These are phyloP conservation scores for Aspergillus awamori DNA, from an alignment of 2,329 filamentous ascomycete species.

Conservation along the genomic window DNA sequence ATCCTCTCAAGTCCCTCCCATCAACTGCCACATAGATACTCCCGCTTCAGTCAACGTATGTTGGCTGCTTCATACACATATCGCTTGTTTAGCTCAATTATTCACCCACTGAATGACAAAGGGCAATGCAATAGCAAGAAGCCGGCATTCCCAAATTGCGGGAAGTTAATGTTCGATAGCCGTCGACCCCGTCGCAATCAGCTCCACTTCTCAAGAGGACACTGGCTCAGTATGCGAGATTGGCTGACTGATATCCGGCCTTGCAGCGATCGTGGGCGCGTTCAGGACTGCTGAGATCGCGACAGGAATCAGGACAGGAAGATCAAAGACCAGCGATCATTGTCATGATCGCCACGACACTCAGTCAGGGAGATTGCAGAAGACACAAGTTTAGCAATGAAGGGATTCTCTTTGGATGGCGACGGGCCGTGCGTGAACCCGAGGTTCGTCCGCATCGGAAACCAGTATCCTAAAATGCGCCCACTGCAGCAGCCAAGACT, in stretches of 20 bases:
- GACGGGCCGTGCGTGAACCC: slow-evolving; percentile 1
- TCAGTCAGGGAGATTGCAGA: neutral
- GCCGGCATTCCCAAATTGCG: neutral
- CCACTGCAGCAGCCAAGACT: slow-evolving; percentile 1
- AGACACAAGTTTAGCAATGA: neutral
- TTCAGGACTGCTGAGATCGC: neutral
- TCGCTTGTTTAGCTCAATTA: neutral
- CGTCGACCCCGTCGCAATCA: slow-evolving; percentile 11
- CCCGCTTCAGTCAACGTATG: neutral
- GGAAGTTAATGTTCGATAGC: neutral
- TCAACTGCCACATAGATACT: neutral
- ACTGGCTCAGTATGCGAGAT: neutral
- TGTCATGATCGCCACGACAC: neutral
- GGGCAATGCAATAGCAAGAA: neutral
- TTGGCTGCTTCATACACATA: neutral
- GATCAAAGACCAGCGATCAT: neutral
- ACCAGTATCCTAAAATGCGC: slow-evolving; percentile 26
- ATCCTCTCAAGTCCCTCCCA: neutral
- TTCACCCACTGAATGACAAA: neutral
- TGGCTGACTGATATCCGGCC: neutral
- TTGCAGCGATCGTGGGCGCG: neutral
- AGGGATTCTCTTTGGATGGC: neutral
- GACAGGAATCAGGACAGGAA: neutral
- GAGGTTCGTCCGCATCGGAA: slow-evolving; percentile 24
- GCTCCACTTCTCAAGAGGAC: slow-evolving; percentile 2